A percentile compares a stretch with the other conserved stretches of the same genome.
Evolutionary conservation across 225 moss, liverwort and hornwort species (phyloP).

Genomic region (Neckera pumila): DNA sequence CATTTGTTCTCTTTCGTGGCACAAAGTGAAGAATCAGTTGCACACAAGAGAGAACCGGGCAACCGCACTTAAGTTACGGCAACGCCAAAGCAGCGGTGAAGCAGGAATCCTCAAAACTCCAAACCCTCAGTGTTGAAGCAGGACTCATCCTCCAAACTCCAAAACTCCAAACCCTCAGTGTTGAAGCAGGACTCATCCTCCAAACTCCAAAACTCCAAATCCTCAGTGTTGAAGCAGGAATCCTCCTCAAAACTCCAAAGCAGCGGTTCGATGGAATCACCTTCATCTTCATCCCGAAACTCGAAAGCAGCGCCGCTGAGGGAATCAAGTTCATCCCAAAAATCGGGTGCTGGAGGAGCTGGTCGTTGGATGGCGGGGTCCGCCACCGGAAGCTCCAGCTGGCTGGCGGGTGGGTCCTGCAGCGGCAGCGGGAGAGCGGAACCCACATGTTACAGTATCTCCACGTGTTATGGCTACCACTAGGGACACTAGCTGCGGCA

Average conservation of each 20-base stretch:
- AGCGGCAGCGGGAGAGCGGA: not conserved
- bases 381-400: not conserved
- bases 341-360: not conserved
- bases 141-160: no score
- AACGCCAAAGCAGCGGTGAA: fast-evolving
- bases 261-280: no score
- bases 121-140: no score
- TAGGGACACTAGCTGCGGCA: not conserved
- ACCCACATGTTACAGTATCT: not conserved
- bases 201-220: no score
- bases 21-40: not conserved
- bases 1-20: not conserved
- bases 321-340: not conserved
- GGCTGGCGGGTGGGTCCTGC: not conserved
- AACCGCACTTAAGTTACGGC: no score
- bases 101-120: not conserved
- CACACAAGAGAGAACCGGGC: not conserved
- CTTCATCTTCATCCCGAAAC: no score
- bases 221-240: no score
- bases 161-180: no score
- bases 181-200: no score
- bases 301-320: not conserved
- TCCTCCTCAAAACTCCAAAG: no score
- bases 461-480: not conserved
- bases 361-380: not conserved